Base-by-base conservation (phyloP, 2,329 filamentous ascomycete genomes). In the Cladosporium sp. region DNA sequence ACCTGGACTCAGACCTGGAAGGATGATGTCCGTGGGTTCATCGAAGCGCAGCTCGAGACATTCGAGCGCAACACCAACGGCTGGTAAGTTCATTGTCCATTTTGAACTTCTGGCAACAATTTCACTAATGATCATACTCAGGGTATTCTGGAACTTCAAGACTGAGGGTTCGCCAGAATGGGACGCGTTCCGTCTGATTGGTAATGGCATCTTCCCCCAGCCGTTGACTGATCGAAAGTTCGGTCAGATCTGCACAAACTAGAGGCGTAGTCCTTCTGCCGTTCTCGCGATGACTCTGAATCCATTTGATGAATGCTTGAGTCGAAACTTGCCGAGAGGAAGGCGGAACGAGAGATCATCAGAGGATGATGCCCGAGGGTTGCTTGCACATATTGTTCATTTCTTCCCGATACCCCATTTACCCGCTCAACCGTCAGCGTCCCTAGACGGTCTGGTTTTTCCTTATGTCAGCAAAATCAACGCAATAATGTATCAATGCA, bases 111-210 rank as follows among this genome's bases (percentile, higher is more conserved):
- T 25, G 6, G 14, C n/a, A 19, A 19, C 17, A 1, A 40, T 40
- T 14, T 40, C 38, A 36, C 43, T 47, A 30, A 47, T 22, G 3
- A 30, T 34, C 11, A 11, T 5, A 22, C 19, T 20, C 5, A 55
- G 52, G 52, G 70, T 83, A 28, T 83, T 80, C 67, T 84, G 81
- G 80, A 63, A 82, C 61, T 84, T 82, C 72, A 84, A 84, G 73
- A 83, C 82, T 0, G 80, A 83, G 63, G 60, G 47, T 19, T 62
- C 61, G 15, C 73, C 75, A 42, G 80, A 82, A 64, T 83, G 80
- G 78, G 80, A 83, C 67, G 74, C 76, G 22, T 78, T 77, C 56
- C 68, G 67, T 25, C 67, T 82, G 5, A 68, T 80, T 14, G 76
- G 78, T 59, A 74, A 72, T 22, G 80, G 79, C 0, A 60, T 83